Evolutionary conservation across 2,329 filamentous ascomycete genomes (phyloP).

Genomic region (Arthrobotrys entomopaga): DNA sequence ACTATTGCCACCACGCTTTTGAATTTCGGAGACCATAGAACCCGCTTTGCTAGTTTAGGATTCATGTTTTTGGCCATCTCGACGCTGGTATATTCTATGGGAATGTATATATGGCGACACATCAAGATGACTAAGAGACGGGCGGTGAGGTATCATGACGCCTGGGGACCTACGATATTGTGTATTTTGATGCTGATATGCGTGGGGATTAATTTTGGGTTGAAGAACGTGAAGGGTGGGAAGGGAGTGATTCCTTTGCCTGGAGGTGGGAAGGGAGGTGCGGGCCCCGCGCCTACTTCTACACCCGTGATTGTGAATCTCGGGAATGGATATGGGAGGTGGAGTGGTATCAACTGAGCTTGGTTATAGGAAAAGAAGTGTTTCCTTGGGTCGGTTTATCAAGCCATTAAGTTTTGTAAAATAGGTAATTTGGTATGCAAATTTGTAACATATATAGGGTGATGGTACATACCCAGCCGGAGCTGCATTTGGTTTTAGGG

Average conservation of each 20-base stretch:
- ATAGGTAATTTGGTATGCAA: too few relatives aligned
- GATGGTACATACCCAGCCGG: too few relatives aligned
- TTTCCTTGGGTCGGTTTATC: too few relatives aligned
- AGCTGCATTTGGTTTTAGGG: too few relatives aligned
- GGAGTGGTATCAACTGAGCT: constrained; percentile 45
- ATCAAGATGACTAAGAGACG: constrained; percentile 82
- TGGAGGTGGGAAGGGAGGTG: constrained; percentile 19
- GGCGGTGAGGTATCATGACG: constrained; percentile 92
- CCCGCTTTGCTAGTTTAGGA: constrained; percentile 67
- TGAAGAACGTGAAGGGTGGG: constrained; percentile 61
- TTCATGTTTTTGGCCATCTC: constrained; percentile 85
- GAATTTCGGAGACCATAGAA: constrained; percentile 74
- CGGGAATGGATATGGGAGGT: constrained; percentile 41
- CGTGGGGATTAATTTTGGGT: constrained; percentile 80
- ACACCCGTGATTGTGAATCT: neutral
- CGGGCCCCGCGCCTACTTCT: neutral
- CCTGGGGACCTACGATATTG: constrained; percentile 81
- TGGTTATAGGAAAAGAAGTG: too few relatives aligned
- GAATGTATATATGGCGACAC: constrained; percentile 88
- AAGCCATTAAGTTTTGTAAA: too few relatives aligned
- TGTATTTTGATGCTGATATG: constrained; percentile 78
- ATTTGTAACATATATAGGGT: too few relatives aligned
- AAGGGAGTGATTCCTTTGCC: constrained; percentile 45
- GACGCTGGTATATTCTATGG: constrained; percentile 83
- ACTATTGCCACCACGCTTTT: constrained; percentile 84